These are phyloP conservation scores for Pelagomonas calceolata DNA, from an alignment of 108 stramenopile genomes.

Conservation along the genomic window DNA sequence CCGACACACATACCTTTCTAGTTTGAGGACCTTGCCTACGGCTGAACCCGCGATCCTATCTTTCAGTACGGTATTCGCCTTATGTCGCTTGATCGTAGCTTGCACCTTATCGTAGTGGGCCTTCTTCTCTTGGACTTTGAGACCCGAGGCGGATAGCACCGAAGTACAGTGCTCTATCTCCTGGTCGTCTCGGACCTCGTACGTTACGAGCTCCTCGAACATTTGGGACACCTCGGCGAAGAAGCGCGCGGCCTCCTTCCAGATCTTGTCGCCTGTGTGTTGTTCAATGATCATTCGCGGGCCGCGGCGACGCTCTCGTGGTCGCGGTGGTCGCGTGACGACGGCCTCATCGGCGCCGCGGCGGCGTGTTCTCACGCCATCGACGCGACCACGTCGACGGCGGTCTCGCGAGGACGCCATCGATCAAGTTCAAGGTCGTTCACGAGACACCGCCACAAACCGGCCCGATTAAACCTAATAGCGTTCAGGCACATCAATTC, in stretches of 20 bases:
- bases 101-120: slow-evolving; percentile 45
- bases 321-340: too few relatives aligned
- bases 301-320: too few relatives aligned
- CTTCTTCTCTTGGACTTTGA: slow-evolving; percentile 31
- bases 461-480: slow-evolving; percentile 55
- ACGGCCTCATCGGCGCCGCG: too few relatives aligned
- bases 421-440: too few relatives aligned
- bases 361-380: too few relatives aligned
- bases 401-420: too few relatives aligned
- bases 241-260: slow-evolving; percentile 55
- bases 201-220: neutral
- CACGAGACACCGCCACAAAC: too few relatives aligned
- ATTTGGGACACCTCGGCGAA: slow-evolving; percentile 33
- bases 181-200: too few relatives aligned
- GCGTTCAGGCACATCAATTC: slow-evolving; percentile 75
- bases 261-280: slow-evolving; percentile 41
- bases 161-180: neutral
- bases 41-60: neutral
- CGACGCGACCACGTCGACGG: too few relatives aligned
- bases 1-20: neutral
- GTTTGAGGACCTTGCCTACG: neutral
- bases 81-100: slow-evolving; percentile 51
- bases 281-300: too few relatives aligned
- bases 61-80: slow-evolving; percentile 45
- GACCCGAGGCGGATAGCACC: neutral